Percentiles rank a stretch among this genome's conserved stretches.
These are phyloP conservation scores for Cornus suecica DNA, from an alignment of 148 eudicot genomes.

Conservation along the genomic window DNA sequence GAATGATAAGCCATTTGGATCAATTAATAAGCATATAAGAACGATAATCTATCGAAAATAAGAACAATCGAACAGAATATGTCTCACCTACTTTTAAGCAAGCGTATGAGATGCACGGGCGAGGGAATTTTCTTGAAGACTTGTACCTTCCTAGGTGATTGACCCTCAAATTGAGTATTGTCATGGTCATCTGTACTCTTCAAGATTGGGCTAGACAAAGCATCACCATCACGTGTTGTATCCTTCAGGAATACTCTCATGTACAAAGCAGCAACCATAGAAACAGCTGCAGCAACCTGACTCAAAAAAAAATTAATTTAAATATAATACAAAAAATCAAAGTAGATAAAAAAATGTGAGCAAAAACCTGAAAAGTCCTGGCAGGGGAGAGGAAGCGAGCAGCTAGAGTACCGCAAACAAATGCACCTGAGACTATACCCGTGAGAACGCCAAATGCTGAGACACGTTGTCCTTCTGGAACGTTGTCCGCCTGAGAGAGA, in stretches of 20 bases:
- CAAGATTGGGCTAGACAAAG: slow-evolving; percentile 31
- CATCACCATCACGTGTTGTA: slow-evolving; percentile 10
- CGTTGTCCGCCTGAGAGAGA: slow-evolving; percentile 55
- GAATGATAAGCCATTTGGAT: neutral
- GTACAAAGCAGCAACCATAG: slow-evolving; percentile 58
- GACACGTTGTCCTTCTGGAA: slow-evolving; percentile 51
- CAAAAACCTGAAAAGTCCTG: slow-evolving; percentile 59
- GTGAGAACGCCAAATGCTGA: slow-evolving; percentile 64
- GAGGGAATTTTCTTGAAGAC: slow-evolving; percentile 42
- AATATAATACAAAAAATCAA: neutral
- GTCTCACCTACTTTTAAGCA: slow-evolving; percentile 56
- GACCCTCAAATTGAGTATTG: slow-evolving; percentile 1
- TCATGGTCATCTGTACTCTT: slow-evolving; percentile 13
- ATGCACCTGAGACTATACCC: slow-evolving; percentile 56
- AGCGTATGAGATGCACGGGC: slow-evolving; percentile 30
- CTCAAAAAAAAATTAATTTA: neutral
- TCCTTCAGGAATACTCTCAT: slow-evolving; percentile 73
- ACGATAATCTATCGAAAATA: neutral
- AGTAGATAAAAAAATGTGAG: neutral
- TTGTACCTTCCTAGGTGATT: slow-evolving; percentile 20
- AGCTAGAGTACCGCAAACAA: slow-evolving; percentile 67
- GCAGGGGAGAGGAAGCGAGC: slow-evolving; percentile 66
- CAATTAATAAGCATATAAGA: neutral
- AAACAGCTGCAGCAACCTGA: slow-evolving; percentile 57
- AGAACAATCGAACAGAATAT: neutral